A percentile compares a stretch with the other conserved stretches of the same genome.
Conservation (phyloP, 305 asterid species). For the Euphrasia arctica region DNA sequence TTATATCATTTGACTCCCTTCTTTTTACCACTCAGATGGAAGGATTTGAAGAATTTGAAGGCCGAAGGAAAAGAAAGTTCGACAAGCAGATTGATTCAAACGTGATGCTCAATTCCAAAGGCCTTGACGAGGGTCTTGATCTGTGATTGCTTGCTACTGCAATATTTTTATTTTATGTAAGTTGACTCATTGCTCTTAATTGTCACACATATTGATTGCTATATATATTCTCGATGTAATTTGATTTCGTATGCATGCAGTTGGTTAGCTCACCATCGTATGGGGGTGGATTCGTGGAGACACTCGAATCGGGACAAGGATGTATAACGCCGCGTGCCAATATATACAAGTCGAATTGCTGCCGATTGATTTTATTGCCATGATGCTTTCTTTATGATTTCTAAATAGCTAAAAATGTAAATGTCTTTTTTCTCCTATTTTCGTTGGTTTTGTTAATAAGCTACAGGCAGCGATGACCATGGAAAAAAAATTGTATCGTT, state of each 20-base stretch:
- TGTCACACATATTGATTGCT: neutral
- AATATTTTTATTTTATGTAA: slow-evolving; percentile 15
- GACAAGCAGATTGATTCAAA: slow-evolving; percentile 93
- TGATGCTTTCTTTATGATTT: neutral
- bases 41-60: slow-evolving; percentile 83
- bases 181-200: slow-evolving; percentile 6
- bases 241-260: neutral
- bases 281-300: neutral
- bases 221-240: neutral
- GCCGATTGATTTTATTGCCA: neutral
- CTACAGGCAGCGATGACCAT: neutral
- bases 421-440: neutral
- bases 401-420: neutral
- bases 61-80: slow-evolving; percentile 85
- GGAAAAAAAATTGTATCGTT: too few relatives aligned
- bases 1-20: neutral
- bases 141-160: slow-evolving; percentile 40
- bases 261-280: neutral
- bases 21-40: slow-evolving; percentile 57
- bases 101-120: slow-evolving; percentile 91
- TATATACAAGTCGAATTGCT: neutral
- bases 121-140: slow-evolving; percentile 96
- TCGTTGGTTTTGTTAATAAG: neutral
- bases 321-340: neutral
- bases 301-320: neutral